Conservation (phyloP, 2,329 filamentous ascomycete genomes). For the Beauveria rudraprayagi region DNA sequence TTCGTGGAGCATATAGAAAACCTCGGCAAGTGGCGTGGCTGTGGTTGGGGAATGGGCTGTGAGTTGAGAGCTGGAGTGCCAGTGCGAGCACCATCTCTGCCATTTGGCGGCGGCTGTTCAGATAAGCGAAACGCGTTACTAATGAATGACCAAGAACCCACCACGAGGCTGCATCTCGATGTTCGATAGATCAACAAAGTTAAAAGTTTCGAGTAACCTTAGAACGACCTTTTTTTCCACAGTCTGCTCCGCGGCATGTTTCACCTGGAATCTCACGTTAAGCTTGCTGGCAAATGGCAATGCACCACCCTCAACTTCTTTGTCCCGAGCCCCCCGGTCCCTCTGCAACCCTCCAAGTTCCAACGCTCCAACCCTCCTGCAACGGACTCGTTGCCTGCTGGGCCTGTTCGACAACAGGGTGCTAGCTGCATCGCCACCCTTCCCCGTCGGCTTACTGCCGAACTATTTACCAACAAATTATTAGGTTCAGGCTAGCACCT, state of each 20-base stretch:
- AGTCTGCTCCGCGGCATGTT: no score
- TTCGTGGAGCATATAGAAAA: neutral
- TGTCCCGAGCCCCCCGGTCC: neutral
- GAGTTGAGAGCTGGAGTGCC: neutral
- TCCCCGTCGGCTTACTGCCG: constrained; percentile 1
- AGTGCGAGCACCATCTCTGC: neutral
- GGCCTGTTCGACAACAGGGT: neutral
- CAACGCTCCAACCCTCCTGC: neutral
- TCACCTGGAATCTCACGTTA: neutral
- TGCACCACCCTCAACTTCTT: neutral
- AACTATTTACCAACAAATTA: neutral
- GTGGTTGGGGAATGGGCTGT: neutral
- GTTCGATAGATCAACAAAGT: no score
- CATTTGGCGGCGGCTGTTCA: neutral
- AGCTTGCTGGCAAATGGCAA: neutral
- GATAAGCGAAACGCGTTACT: neutral
- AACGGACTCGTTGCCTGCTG: neutral
- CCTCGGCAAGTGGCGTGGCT: neutral
- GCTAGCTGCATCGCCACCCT: neutral
- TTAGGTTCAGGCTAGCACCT: neutral
- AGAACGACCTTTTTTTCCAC: no score
- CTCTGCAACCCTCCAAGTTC: neutral
- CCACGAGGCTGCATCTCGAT: no score
- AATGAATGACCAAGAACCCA: neutral
- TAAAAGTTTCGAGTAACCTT: no score